A percentile compares a stretch with the other conserved stretches of the same genome.
phyloP scores from a whole-genome alignment of 2,329 filamentous ascomycete species.

The Alternaria arbusti region DNA sequence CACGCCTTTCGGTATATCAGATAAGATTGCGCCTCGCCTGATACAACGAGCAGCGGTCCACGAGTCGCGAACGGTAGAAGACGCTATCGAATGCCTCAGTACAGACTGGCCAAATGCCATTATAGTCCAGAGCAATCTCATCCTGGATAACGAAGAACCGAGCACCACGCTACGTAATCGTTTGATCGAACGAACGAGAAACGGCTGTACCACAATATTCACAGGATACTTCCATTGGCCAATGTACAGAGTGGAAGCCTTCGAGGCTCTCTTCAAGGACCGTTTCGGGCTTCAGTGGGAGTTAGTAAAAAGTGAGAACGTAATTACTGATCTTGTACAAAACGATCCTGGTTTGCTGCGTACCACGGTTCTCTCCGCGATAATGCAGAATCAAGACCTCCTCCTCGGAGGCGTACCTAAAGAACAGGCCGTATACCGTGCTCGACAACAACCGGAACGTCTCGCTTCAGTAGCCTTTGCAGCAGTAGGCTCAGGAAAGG shows the following conservation, averaged over 20 bases:
- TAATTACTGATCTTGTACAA: neutral
- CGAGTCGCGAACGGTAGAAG: neutral
- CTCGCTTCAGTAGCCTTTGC: conserved; percentile 27
- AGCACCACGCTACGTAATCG: neutral
- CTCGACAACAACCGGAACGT: neutral
- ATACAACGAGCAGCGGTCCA: neutral
- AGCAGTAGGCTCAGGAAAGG: conserved; percentile 29
- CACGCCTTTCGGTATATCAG: neutral
- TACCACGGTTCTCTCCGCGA: neutral
- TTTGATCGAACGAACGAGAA: neutral
- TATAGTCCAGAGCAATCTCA: neutral
- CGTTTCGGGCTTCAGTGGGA: neutral
- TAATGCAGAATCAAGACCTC: neutral
- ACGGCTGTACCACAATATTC: neutral
- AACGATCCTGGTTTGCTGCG: neutral
- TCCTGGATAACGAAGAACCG: neutral
- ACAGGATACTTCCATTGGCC: neutral
- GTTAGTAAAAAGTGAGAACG: neutral
- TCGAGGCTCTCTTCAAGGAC: neutral
- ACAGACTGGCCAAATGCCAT: neutral
- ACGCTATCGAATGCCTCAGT: neutral
- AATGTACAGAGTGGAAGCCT: neutral
- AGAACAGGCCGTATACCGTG: neutral
- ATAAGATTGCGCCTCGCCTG: neutral
- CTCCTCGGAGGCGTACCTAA: neutral